phyloP scores from a whole-genome alignment of 805 yeast species.

The Saturnispora dispora region DNA sequence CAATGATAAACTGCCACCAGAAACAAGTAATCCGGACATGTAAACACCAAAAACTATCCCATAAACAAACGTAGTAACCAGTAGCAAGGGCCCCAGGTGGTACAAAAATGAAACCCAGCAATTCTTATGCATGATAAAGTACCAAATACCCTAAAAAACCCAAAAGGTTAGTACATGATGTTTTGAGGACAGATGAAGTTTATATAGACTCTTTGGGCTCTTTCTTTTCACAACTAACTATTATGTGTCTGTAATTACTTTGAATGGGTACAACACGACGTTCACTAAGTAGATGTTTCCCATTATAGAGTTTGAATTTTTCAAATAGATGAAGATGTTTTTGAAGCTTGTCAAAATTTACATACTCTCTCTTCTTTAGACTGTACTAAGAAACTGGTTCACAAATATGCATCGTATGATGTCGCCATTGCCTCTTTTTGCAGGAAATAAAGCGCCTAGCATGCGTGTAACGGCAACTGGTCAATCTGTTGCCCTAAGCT shows the following conservation, averaged over 20 bases:
- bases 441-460: slow-evolving; percentile 8
- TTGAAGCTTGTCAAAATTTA: not conserved
- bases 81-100: slow-evolving; percentile 18
- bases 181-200: not conserved
- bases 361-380: not conserved
- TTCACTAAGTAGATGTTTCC: not conserved
- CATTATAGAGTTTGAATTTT: not conserved
- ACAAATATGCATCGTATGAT: slow-evolving; percentile 15
- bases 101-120: slow-evolving; percentile 21
- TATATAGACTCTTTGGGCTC: not conserved
- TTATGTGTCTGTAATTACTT: not conserved
- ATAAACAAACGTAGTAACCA: slow-evolving; percentile 16
- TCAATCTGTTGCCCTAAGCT: slow-evolving; percentile 26
- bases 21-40: slow-evolving; percentile 12
- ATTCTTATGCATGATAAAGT: slow-evolving; percentile 17
- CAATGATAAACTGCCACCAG: slow-evolving; percentile 21
- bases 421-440: slow-evolving; percentile 12
- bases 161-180: not conserved
- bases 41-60: slow-evolving; percentile 13
- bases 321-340: not conserved
- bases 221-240: not conserved
- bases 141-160: slow-evolving; percentile 20
- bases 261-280: slow-evolving; percentile 10
- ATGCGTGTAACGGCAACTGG: slow-evolving; percentile 8
- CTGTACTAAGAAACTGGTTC: not conserved